These are phyloP conservation scores for Gossypium gossypioides DNA, from an alignment of 441 rosid species.

Conservation along the genomic window DNA sequence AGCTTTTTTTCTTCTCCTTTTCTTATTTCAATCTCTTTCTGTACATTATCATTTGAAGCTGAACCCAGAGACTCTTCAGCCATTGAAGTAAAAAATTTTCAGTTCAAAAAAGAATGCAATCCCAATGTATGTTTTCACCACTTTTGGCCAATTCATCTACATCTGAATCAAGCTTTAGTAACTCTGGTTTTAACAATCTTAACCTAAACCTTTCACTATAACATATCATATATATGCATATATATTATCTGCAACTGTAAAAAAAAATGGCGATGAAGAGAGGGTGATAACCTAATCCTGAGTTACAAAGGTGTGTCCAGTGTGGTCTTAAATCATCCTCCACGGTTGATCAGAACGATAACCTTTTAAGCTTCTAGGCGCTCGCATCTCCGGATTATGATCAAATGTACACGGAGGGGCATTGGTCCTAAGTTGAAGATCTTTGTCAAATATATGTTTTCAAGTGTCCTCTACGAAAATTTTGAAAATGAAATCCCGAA, in stretches of 20 bases:
- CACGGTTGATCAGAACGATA: background rate
- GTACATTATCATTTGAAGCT: conserved; percentile 24
- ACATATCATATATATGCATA: background rate
- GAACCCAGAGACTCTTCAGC: conserved; percentile 14
- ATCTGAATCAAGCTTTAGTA: conserved; percentile 17
- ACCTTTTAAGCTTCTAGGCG: conserved; percentile 6
- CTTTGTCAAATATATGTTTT: conserved; percentile 17
- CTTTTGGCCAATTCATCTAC: conserved; percentile 28
- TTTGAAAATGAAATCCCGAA: conserved; percentile 76
- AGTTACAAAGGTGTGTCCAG: background rate
- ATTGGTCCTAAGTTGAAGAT: conserved; percentile 13
- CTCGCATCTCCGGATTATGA: conserved; percentile 17
- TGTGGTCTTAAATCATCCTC: conserved; percentile 11
- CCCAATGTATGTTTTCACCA: conserved; percentile 9
- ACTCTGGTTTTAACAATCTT: conserved; percentile 9
- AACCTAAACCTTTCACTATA: conserved; percentile 20
- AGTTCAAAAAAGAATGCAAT: conserved; percentile 21
- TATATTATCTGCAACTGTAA: conserved; percentile 10
- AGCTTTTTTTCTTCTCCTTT: conserved; percentile 5
- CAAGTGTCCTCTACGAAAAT: conserved; percentile 68
- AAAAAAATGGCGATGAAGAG: conserved; percentile 16
- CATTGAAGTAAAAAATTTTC: conserved; percentile 15
- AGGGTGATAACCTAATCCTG: conserved; percentile 6
- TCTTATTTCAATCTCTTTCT: conserved; percentile 13
- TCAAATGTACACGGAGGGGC: conserved; percentile 18